These are phyloP conservation scores for Dictyostelium capitatum DNA, from an alignment of 78 protist genomes.

Conservation along the genomic window DNA sequence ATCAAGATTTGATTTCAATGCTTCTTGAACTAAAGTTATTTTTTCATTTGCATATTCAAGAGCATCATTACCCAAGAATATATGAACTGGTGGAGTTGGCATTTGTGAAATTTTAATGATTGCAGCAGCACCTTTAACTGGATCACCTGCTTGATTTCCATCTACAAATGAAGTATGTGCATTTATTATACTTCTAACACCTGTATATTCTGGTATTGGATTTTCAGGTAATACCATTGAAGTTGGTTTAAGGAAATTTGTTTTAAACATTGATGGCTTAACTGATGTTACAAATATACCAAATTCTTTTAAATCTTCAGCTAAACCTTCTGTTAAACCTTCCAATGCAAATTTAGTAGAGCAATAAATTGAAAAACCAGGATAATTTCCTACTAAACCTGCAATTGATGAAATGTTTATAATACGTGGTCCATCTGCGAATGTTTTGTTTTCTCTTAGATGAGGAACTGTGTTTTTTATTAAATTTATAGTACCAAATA, in stretches of 20 bases:
- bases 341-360: constrained; percentile 10
- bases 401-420: constrained; percentile 9
- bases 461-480: background rate
- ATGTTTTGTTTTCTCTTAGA: background rate
- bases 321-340: background rate
- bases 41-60: background rate
- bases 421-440: background rate
- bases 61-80: constrained; percentile 27
- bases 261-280: constrained; percentile 31
- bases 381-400: background rate
- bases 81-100: constrained; percentile 11
- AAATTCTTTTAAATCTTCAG: constrained; percentile 12
- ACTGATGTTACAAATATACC: constrained; percentile 15
- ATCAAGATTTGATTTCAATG: too few species aligned
- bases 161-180: background rate
- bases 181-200: background rate
- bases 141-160: constrained; percentile 35
- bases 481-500: constrained; percentile 17
- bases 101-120: background rate
- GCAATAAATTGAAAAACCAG: background rate
- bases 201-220: constrained; percentile 1
- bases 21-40: too few species aligned
- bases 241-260: background rate
- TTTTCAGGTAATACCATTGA: background rate
- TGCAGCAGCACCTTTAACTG: constrained; percentile 25